Percentiles rank a stretch among this genome's conserved stretches.
Conservation (phyloP, 805 yeast species). For the Danielozyma ontarioensis region DNA sequence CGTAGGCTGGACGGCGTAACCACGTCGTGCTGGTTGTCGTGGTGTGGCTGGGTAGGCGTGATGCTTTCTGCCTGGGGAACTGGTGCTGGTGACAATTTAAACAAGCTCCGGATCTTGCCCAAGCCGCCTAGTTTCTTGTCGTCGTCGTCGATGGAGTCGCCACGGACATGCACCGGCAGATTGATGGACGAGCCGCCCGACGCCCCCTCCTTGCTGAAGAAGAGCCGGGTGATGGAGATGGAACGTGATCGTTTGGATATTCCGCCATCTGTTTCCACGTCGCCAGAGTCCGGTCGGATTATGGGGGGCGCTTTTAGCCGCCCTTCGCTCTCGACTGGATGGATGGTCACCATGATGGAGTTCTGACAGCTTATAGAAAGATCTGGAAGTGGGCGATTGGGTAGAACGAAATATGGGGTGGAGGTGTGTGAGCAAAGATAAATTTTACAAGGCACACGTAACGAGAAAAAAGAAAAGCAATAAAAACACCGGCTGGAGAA, state of each 20-base stretch:
- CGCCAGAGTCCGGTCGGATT: slow-evolving; percentile 5
- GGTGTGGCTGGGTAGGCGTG: slow-evolving; percentile 4
- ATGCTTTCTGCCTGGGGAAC: slow-evolving; percentile 3
- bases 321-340: too few relatives aligned
- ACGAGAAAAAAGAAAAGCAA: too few relatives aligned
- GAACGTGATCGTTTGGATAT: slow-evolving; percentile 13
- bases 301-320: slow-evolving; percentile 7
- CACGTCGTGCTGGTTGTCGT: slow-evolving; percentile 5
- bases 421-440: too few relatives aligned
- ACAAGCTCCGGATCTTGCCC: slow-evolving; percentile 23
- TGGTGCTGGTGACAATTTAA: slow-evolving; percentile 13
- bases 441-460: too few relatives aligned
- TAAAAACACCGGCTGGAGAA: too few relatives aligned
- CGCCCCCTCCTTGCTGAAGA: slow-evolving; percentile 17
- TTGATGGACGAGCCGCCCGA: slow-evolving; percentile 1
- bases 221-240: slow-evolving; percentile 21
- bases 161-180: background rate
- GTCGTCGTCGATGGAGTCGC: slow-evolving; percentile 5
- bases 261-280: background rate
- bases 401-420: too few relatives aligned
- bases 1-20: slow-evolving; percentile 1
- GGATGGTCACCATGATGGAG: too few relatives aligned
- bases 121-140: slow-evolving; percentile 16
- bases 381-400: too few relatives aligned
- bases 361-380: too few relatives aligned